Evolutionary conservation across 192 early-diverging fungal species (phyloP), one percentile per base, ranked within the genome.

Genomic region (Borealophlyctis nickersoniae): DNA sequence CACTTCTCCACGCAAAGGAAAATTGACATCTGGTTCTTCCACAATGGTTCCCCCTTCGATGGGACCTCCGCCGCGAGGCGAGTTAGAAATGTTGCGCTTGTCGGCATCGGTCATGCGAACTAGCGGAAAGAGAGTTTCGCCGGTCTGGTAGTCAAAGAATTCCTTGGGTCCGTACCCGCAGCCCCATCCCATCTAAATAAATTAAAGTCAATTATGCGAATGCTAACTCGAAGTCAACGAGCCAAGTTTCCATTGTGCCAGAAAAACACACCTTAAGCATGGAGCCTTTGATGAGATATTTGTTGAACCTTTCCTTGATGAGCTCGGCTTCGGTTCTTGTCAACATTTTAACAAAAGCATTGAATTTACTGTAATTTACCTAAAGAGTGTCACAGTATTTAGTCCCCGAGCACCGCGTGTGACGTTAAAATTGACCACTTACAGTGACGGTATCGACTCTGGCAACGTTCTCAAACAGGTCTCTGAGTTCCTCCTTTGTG

Each of bases 141-240:
- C 81, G 0, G 68, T 73, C 2, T 55, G 34, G 59, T 79, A 82
- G 62, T 70, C 66, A 51, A 82, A 82, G 51, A 73, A 71, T 23
- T 80, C 71, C 59, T 75, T 77, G 1, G 81, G 81, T 3, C 81
- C 81, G 62, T 77, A 82, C 4, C 81, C 81, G 61, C 81, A 82
- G 49, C 77, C 81, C 81, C 81, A 82, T 19, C 81, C 74, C 28
- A 78, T 67, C 75, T 77, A 39, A 13, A 36, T 29, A 35, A 24
- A 64, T 23, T 48, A 9, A 69, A 51, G 23, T 26, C 5, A 62
- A 19, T 5, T 49, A 71, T 13, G 26, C n/a, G n/a, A n/a, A n/a
- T n/a, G n/a, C n/a, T n/a, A n/a, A n/a, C n/a, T n/a, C n/a, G n/a
- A n/a, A n/a, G n/a, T n/a, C n/a, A n/a, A n/a, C n/a, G n/a, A n/a